These are phyloP conservation scores for Hippophae tibetana DNA, from an alignment of 306 rosid genomes.

Conservation along the genomic window DNA sequence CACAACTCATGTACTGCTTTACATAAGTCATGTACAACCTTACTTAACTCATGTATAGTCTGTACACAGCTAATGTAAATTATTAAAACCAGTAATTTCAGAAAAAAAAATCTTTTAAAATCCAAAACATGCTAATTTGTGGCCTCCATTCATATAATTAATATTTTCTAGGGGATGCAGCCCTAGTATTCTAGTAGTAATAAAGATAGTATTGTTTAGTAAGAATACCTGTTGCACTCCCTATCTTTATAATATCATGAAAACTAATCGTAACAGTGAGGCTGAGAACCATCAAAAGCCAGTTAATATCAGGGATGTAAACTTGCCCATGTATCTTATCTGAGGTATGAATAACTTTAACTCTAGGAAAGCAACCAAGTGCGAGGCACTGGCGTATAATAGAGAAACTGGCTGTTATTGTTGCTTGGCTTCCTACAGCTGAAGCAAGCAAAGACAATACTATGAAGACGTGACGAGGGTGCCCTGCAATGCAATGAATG, in stretches of 20 bases:
- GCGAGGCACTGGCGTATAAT: constrained; percentile 75
- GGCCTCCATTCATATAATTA: too few relatives aligned
- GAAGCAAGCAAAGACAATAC: constrained; percentile 54
- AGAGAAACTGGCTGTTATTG: constrained; percentile 80
- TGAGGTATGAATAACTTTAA: constrained; percentile 85
- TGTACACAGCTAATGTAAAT: too few relatives aligned
- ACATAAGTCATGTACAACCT: too few relatives aligned
- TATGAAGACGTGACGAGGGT: constrained; percentile 33
- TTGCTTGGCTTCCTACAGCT: constrained; percentile 87
- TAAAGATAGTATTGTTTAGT: not conserved
- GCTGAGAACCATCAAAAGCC: constrained; percentile 79
- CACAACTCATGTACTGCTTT: too few relatives aligned
- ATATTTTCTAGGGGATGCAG: not conserved
- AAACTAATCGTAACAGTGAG: constrained; percentile 59
- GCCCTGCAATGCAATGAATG: constrained; percentile 28
- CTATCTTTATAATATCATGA: constrained; percentile 53
- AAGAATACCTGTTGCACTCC: constrained; percentile 65
- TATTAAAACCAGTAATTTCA: too few relatives aligned
- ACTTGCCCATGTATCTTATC: constrained; percentile 62
- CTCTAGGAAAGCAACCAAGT: constrained; percentile 84
- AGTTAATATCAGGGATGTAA: constrained; percentile 83
- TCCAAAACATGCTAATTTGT: too few relatives aligned
- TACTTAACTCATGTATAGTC: too few relatives aligned
- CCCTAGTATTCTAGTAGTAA: not conserved
- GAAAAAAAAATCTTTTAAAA: too few relatives aligned